These are phyloP conservation scores for Casuarina cunninghamiana DNA, from an alignment of 306 rosid genomes.

Conservation along the genomic window DNA sequence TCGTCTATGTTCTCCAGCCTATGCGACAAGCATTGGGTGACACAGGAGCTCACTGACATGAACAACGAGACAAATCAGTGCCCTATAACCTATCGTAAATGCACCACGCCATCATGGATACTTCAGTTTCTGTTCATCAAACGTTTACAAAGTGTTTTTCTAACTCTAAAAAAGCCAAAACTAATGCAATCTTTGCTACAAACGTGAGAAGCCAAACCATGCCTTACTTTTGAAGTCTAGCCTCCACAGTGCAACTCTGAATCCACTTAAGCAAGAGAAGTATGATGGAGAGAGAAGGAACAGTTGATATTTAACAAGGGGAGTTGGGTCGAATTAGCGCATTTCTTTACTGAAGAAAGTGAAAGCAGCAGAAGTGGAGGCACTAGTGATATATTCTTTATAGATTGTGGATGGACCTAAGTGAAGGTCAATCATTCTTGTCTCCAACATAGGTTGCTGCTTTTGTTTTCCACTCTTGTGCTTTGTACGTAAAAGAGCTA, in stretches of 20 bases:
- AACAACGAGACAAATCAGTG: slow-evolving; percentile 14
- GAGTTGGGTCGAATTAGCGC: slow-evolving; percentile 2
- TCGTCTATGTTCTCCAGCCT: slow-evolving; percentile 80
- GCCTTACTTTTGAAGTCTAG: slow-evolving; percentile 38
- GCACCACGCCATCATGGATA: background rate
- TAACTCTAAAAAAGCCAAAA: background rate
- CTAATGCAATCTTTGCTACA: background rate
- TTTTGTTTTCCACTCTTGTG: slow-evolving; percentile 63
- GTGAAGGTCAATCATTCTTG: slow-evolving; percentile 49
- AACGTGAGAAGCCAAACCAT: slow-evolving; percentile 11
- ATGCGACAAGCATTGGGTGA: slow-evolving; percentile 51
- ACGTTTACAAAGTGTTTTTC: slow-evolving; percentile 14
- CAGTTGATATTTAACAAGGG: slow-evolving; percentile 48
- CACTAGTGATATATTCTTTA: slow-evolving; percentile 26
- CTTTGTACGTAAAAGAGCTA: slow-evolving; percentile 47
- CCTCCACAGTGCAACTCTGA: slow-evolving; percentile 8
- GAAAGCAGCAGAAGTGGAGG: slow-evolving; percentile 26
- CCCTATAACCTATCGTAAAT: slow-evolving; percentile 20
- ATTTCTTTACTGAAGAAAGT: slow-evolving; percentile 38
- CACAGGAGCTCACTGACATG: slow-evolving; percentile 60
- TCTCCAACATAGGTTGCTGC: slow-evolving; percentile 47
- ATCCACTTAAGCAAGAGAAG: slow-evolving; percentile 29
- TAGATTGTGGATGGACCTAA: slow-evolving; percentile 38
- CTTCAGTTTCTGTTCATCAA: slow-evolving; percentile 10
- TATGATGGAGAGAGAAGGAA: slow-evolving; percentile 32